Evolutionary conservation across 2,329 filamentous ascomycete genomes (phyloP).

Genomic region (Talaromyces sp.): DNA sequence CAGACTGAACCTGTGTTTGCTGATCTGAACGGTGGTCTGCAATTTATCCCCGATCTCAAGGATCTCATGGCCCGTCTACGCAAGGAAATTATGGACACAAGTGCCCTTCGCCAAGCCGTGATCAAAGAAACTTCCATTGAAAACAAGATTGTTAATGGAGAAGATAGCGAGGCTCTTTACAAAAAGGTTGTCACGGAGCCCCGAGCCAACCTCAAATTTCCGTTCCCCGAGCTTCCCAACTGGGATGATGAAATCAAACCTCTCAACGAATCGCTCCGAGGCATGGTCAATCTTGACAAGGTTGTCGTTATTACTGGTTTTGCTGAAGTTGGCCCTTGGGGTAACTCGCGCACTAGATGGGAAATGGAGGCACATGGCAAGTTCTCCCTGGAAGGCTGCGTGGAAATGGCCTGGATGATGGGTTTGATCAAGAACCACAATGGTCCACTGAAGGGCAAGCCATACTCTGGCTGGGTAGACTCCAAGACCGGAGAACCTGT

Average conservation of each 20-base stretch:
- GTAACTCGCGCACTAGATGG: constrained; percentile 96
- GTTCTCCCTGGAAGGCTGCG: constrained; percentile 95
- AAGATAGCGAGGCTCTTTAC: constrained; percentile 86
- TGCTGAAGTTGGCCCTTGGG: constrained; percentile 87
- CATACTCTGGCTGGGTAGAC: constrained; percentile 95
- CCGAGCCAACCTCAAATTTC: constrained; percentile 95
- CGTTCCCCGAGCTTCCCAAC: constrained; percentile 84
- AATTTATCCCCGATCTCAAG: constrained; percentile 96
- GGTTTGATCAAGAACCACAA: constrained; percentile 99
- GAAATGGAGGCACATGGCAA: constrained; percentile 98
- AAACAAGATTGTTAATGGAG: constrained; percentile 95
- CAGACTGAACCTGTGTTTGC: constrained; percentile 94
- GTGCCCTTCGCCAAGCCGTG: constrained; percentile 87
- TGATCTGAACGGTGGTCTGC: constrained; percentile 93
- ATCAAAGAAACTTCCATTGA: constrained; percentile 94
- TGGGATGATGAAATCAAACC: constrained; percentile 90
- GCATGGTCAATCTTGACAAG: constrained; percentile 98
- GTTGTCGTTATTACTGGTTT: constrained; percentile 97
- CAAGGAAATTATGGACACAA: constrained; percentile 91
- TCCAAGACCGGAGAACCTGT: constrained; percentile 90
- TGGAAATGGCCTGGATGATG: constrained; percentile 99
- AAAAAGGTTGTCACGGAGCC: constrained; percentile 91
- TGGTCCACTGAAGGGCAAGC: constrained; percentile 89
- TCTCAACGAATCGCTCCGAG: constrained; percentile 82
- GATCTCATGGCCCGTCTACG: constrained; percentile 88